These are phyloP conservation scores for Aspergillus ochraceus DNA, from an alignment of 2,329 filamentous ascomycete species.

Conservation along the genomic window DNA sequence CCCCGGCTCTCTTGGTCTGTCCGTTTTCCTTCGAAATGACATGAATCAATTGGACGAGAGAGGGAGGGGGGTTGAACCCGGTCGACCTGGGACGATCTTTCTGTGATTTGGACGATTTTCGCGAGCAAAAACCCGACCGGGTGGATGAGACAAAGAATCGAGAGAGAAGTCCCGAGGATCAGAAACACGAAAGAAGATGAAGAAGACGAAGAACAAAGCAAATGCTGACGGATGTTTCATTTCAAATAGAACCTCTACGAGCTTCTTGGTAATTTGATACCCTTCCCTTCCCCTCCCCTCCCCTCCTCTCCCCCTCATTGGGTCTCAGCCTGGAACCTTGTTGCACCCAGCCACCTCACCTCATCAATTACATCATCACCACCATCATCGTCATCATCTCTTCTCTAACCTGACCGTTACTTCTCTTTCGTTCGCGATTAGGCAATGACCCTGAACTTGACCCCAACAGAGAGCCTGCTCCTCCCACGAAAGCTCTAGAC, in stretches of 20 bases:
- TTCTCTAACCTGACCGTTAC: constrained; percentile 29
- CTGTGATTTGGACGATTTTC: neutral
- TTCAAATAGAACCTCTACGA: constrained; percentile 84
- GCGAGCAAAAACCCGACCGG: neutral
- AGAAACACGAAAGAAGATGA: constrained; percentile 1
- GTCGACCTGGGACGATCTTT: neutral
- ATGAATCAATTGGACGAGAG: constrained; percentile 1
- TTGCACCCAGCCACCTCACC: constrained; percentile 7
- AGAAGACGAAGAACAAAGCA: neutral
- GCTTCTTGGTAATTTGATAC: constrained; percentile 76
- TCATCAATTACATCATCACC: constrained; percentile 21
- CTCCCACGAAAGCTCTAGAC: constrained; percentile 85
- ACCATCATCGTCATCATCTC: constrained; percentile 18
- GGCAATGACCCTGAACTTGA: constrained; percentile 70
- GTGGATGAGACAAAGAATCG: neutral
- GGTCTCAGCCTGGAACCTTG: constrained; percentile 9
- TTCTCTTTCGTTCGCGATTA: constrained; percentile 33
- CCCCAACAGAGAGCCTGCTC: constrained; percentile 71
- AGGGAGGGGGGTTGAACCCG: neutral
- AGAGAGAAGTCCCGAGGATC: constrained; percentile 6
- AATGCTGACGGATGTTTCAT: constrained; percentile 37
- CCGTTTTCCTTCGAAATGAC: neutral
- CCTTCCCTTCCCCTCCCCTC: constrained; percentile 18
- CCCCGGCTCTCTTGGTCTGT: neutral
- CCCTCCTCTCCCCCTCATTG: constrained; percentile 16